A percentile compares a stretch with the other conserved stretches of the same genome.
phyloP scores from a whole-genome alignment of 2,329 filamentous ascomycete species.

The Penicillium sp. region DNA sequence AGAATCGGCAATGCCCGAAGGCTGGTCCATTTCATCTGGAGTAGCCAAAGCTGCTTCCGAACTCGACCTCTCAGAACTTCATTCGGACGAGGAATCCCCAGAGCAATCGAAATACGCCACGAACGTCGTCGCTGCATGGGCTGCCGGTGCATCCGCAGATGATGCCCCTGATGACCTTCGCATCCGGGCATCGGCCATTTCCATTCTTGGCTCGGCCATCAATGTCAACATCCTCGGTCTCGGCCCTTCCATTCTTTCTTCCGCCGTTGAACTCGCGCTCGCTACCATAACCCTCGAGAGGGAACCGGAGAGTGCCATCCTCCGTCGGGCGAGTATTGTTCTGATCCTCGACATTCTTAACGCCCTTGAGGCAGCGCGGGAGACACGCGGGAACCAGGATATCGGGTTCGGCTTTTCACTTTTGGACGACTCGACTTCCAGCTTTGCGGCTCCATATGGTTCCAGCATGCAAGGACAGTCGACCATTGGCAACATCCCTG shows the following conservation, averaged over 20 bases:
- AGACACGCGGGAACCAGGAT: constrained; percentile 27
- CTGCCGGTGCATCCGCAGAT: constrained; percentile 37
- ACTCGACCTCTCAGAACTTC: constrained; percentile 20
- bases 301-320: constrained; percentile 38
- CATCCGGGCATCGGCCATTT: constrained; percentile 43
- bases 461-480: constrained; percentile 11
- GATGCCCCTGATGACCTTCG: constrained; percentile 45
- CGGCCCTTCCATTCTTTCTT: constrained; percentile 34
- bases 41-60: constrained; percentile 8
- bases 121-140: constrained; percentile 43
- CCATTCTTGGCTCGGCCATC: constrained; percentile 43
- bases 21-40: constrained; percentile 30
- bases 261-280: constrained; percentile 41
- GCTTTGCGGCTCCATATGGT: neutral
- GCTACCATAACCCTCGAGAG: constrained; percentile 40
- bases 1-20: constrained; percentile 26
- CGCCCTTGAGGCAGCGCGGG: constrained; percentile 37
- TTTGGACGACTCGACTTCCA: constrained; percentile 16
- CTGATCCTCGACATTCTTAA: constrained; percentile 43
- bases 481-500: constrained; percentile 40
- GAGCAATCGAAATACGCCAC: constrained; percentile 34
- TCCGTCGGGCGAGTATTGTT: constrained; percentile 42
- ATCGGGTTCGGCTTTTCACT: constrained; percentile 44
- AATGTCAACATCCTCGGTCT: constrained; percentile 42
- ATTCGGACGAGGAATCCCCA: constrained; percentile 37